These are phyloP conservation scores for Bombardia bombarda DNA, from an alignment of 495 filamentous ascomycete genomes.

Conservation along the genomic window DNA sequence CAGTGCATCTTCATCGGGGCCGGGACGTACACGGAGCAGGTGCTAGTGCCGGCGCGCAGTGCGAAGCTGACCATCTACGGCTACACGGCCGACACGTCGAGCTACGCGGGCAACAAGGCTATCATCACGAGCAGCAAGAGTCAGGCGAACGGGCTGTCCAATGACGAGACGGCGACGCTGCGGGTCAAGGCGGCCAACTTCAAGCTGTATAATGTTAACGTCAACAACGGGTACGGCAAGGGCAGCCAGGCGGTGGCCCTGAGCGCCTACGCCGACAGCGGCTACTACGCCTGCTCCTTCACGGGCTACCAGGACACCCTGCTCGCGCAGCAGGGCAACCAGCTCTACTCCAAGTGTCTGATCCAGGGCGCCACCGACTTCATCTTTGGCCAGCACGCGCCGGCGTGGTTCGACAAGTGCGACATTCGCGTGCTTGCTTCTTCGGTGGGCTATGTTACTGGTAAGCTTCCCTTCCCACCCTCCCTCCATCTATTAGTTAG, in stretches of 20 bases:
- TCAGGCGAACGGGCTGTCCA: constrained; percentile 33
- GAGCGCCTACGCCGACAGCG: constrained; percentile 44
- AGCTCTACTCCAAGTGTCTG: constrained; percentile 47
- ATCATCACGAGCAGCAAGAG: constrained; percentile 43
- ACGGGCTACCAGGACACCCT: constrained; percentile 57
- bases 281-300: constrained; percentile 52
- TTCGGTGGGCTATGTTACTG: constrained; percentile 44
- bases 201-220: constrained; percentile 57
- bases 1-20: constrained; percentile 59
- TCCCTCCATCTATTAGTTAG: neutral
- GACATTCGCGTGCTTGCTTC: constrained; percentile 47
- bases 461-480: constrained; percentile 8
- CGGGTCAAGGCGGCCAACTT: constrained; percentile 42
- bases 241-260: constrained; percentile 54
- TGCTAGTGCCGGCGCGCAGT: constrained; percentile 40
- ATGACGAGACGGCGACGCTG: constrained; percentile 47
- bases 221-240: constrained; percentile 47
- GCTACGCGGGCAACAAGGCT: constrained; percentile 50
- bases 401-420: constrained; percentile 53
- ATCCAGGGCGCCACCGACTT: constrained; percentile 59
- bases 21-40: constrained; percentile 52
- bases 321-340: constrained; percentile 48
- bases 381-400: constrained; percentile 55
- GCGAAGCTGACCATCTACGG: constrained; percentile 50
- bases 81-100: constrained; percentile 46